Conservation (phyloP, 768 basidiomycete genomes). For the Hygrocybe coccinea region DNA sequence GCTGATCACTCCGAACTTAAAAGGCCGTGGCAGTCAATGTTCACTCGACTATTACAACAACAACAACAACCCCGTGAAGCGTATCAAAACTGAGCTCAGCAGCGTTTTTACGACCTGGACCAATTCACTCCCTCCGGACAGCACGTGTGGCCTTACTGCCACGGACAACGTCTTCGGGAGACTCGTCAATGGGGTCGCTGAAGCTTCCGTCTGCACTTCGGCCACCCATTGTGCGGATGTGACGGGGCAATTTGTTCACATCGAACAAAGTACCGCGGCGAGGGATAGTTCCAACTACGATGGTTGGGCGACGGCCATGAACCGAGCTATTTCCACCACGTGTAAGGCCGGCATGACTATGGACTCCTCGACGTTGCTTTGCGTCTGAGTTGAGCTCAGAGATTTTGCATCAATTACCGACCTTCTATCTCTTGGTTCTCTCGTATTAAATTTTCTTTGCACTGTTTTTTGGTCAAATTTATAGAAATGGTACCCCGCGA, state of each 20-base stretch:
- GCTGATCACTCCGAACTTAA: neutral
- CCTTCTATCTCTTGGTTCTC: too few relatives aligned
- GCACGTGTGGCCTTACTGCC: slow-evolving; percentile 38
- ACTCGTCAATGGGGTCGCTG: slow-evolving; percentile 36
- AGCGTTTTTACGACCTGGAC: slow-evolving; percentile 34
- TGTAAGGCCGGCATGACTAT: slow-evolving; percentile 16
- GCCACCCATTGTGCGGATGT: slow-evolving; percentile 22
- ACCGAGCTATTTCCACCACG: slow-evolving; percentile 26
- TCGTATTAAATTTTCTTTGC: too few relatives aligned
- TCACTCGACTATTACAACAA: slow-evolving; percentile 37
- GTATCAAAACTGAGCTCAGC: slow-evolving; percentile 29
- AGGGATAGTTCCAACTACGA: slow-evolving; percentile 23
- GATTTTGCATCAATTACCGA: too few relatives aligned
- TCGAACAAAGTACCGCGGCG: slow-evolving; percentile 34
- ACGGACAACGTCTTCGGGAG: slow-evolving; percentile 45
- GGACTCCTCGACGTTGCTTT: slow-evolving; percentile 12
- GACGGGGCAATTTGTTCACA: slow-evolving; percentile 40
- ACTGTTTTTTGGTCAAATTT: too few relatives aligned
- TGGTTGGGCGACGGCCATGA: slow-evolving; percentile 34
- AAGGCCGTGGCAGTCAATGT: slow-evolving; percentile 18
- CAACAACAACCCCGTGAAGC: slow-evolving; percentile 32
- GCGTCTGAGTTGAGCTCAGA: neutral
- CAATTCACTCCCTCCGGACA: slow-evolving; percentile 39
- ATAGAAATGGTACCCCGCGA: too few relatives aligned
- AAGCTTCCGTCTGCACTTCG: slow-evolving; percentile 26